These are phyloP conservation scores for Lepidium africanum DNA, from an alignment of 345 rosid genomes.

Conservation along the genomic window DNA sequence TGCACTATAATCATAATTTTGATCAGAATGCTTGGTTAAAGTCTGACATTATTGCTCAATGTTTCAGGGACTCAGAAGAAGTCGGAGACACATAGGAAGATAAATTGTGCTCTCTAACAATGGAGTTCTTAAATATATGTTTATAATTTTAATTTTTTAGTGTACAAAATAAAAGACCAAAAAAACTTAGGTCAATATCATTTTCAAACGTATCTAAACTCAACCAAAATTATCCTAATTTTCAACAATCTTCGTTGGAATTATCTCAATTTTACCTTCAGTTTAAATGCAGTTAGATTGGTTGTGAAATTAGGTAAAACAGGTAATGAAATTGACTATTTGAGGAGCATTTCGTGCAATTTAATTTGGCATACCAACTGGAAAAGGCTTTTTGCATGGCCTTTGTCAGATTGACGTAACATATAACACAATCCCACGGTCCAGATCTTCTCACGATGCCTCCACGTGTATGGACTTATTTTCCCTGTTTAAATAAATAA, in stretches of 20 bases:
- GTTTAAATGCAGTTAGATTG: conserved; percentile 1
- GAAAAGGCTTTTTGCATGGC: conserved; percentile 26
- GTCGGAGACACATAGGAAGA: conserved; percentile 14
- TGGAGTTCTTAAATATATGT: not conserved
- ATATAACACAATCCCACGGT: conserved; percentile 10
- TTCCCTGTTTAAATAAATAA: not conserved
- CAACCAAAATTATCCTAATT: not conserved
- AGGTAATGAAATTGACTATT: not conserved
- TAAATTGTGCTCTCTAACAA: not conserved
- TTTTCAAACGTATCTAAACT: not conserved
- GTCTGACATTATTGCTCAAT: not conserved
- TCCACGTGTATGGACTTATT: conserved; percentile 24
- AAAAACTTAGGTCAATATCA: not conserved
- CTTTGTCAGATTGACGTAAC: conserved; percentile 10
- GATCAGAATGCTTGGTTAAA: not conserved
- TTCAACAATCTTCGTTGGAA: not conserved
- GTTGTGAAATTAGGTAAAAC: conserved; percentile 22
- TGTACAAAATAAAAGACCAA: not conserved
- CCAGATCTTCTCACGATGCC: not conserved
- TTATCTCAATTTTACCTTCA: not conserved
- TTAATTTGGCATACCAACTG: conserved; percentile 22
- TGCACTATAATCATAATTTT: not conserved
- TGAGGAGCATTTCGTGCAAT: conserved; percentile 16
- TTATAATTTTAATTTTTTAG: not conserved
- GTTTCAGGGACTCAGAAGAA: conserved; percentile 27